phyloP scores from a whole-genome alignment of 2,329 filamentous ascomycete species.

The Aspergillus intermedius region DNA sequence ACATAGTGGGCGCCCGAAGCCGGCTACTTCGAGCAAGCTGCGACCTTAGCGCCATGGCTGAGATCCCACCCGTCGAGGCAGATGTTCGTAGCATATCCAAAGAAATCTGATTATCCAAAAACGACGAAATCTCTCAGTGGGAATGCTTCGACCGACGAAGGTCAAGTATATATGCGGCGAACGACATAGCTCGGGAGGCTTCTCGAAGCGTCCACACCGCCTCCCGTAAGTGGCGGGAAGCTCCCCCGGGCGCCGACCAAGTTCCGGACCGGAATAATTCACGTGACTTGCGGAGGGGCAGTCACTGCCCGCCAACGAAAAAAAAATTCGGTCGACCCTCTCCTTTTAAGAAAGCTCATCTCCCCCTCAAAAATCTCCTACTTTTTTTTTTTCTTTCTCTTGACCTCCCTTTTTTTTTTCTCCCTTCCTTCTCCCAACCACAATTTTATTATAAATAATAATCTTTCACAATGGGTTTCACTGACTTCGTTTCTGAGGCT shows the following conservation, averaged over 20 bases:
- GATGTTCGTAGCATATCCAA: background rate
- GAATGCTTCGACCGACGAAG: background rate
- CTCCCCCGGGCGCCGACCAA: slow-evolving; percentile 16
- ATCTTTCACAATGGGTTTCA: slow-evolving; percentile 56
- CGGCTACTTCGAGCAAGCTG: slow-evolving; percentile 25
- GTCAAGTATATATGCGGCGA: background rate
- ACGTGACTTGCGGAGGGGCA: slow-evolving; percentile 25
- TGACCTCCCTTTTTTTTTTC: slow-evolving; percentile 14
- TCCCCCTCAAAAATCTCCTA: slow-evolving; percentile 21
- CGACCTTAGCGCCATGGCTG: slow-evolving; percentile 28
- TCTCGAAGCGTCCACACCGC: slow-evolving; percentile 34
- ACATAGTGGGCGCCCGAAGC: slow-evolving; percentile 19
- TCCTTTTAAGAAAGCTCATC: slow-evolving; percentile 3
- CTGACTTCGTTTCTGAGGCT: slow-evolving; percentile 57
- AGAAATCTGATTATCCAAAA: background rate
- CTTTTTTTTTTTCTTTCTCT: slow-evolving; percentile 20
- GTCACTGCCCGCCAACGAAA: slow-evolving; percentile 11
- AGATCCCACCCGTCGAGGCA: slow-evolving; percentile 1
- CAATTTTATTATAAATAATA: slow-evolving; percentile 11
- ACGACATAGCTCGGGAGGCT: slow-evolving; percentile 17
- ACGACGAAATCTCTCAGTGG: background rate
- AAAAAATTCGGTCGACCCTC: slow-evolving; percentile 11
- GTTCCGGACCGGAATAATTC: slow-evolving; percentile 24
- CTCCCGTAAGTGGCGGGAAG: slow-evolving; percentile 25
- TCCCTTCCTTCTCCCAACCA: slow-evolving; percentile 12